Base-by-base conservation (phyloP, 306 rosid genomes). In the Vicia faba region DNA sequence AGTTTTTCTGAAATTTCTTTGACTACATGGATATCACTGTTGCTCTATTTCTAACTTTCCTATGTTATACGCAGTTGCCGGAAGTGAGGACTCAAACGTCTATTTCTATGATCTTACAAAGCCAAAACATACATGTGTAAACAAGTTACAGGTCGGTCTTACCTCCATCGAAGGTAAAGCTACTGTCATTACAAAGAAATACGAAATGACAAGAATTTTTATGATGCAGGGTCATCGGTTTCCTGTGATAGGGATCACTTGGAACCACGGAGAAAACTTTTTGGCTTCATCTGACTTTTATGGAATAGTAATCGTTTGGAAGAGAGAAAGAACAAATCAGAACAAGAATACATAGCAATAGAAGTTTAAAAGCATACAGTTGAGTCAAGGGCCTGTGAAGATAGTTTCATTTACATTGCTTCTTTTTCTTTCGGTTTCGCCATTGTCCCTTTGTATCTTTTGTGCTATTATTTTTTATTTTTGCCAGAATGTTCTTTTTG, bases 31-130 rank as follows among this genome's bases (percentile, higher is more conserved):
- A 74, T 10, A 23, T 65, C 38, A n/a, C 18, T 9, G 44, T 61
- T 28, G 12, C 58, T 8, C n/a, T 61, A 71, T 75, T 64, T 62
- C 73, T 82, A 43, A 87, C 80, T 35, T 28, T 62, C 77, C 56
- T 66, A 49, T 73, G 29, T 29, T 58, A 68, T 72, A 53, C 58
- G 79, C 53, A 93, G 99, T 93, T 74, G 74, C 97, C 57, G 99
- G 99, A 79, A 93, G 96, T 78, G 99, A 93, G 80, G 99, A 93
- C 84, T 87, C 97, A 76, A 93, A 88, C 78, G 99, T 93, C 44
- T 93, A 93, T 80, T 93, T 93, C 87, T 93, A 93, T 50, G 97
- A 93, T 81, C 80, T 90, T 57, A 93, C 99, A 11, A 86, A 93
- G 69, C 97, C 99, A 5, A 88, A 68, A 79, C 87, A 88, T 76